Evolutionary conservation across 2,329 filamentous ascomycete species (phyloP).

Genomic region (Xenosphaeropsis pyriputrescens): DNA sequence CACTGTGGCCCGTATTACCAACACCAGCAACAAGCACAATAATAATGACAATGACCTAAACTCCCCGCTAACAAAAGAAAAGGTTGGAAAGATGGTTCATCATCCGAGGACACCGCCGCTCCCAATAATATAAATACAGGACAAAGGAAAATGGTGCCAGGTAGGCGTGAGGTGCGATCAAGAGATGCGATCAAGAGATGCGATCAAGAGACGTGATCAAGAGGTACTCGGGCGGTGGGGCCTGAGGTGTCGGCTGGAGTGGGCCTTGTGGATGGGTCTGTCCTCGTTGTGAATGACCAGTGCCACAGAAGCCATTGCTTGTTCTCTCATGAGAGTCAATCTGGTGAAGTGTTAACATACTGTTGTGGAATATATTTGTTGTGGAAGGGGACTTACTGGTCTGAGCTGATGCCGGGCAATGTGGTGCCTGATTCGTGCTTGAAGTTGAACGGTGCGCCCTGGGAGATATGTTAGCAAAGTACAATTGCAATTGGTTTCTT

Average conservation of each 20-base stretch:
- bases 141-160: too few species aligned
- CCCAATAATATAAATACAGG: too few species aligned
- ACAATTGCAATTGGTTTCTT: background rate
- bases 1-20: too few species aligned
- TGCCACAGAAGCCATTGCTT: background rate
- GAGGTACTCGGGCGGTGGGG: too few species aligned
- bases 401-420: slow-evolving; percentile 39
- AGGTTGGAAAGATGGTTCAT: too few species aligned
- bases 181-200: too few species aligned
- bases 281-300: background rate
- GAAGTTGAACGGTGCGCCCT: slow-evolving; percentile 46
- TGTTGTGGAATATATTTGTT: background rate
- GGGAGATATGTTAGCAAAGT: slow-evolving; percentile 10
- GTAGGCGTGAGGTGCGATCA: too few species aligned
- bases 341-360: background rate
- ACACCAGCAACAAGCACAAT: too few species aligned
- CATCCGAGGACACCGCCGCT: too few species aligned
- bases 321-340: background rate
- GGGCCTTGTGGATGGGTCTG: background rate
- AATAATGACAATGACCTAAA: too few species aligned
- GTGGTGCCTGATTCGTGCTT: slow-evolving; percentile 32
- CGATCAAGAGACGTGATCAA: too few species aligned
- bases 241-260: background rate
- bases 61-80: too few species aligned
- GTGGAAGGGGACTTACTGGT: slow-evolving; percentile 32